Evolutionary conservation across 2,329 filamentous ascomycete genomes (phyloP), one percentile per base, ranked within the genome.

Genomic region (Hypoxylon sp.): DNA sequence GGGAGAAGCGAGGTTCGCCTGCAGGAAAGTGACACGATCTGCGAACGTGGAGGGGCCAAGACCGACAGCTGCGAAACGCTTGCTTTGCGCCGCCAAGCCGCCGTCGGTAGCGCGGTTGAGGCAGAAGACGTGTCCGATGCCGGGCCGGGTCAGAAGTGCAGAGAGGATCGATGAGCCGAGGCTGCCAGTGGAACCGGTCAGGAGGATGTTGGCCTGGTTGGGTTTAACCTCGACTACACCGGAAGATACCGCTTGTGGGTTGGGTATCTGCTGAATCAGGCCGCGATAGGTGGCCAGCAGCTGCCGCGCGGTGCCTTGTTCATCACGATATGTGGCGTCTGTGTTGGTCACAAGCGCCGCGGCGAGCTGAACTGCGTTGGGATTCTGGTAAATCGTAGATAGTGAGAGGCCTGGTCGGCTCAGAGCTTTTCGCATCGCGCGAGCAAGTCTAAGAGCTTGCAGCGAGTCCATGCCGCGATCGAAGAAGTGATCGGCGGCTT

Each of bases 121-220:
- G 37, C 71, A 73, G n/a, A n/a, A n/a, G n/a, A n/a, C n/a, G n/a
- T 69, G 63, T 2, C 60, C 63, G 10, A 70, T 53, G 0, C 42
- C 54, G 3, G 29, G 9, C 1, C 48, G 37, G 26, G 50, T 40
- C 1, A 71, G 64, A 1, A 72, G 52, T 1, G 60, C 46, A 4
- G 31, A 48, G 7, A 72, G 37, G 0, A 71, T 43, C 17, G 64
- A 56, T 1, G 64, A 68, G 3, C 68, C 70, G 2, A 70, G n/a
- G 2, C 48, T 52, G 8, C 54, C 54, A 4, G 54, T 52, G 13
- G 54, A 71, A 4, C 69, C 70, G 1, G 70, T 72, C 1, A 72
- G 53, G 10, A 72, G 20, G 27, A 70, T 60, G 13, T 67, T 26
- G 15, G 49, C 4, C n/a, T n/a, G n/a, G n/a, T n/a, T n/a, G n/a